A percentile compares a stretch with the other conserved stretches of the same genome.
These are phyloP conservation scores for Fusarium sublunatum DNA, from an alignment of 2,329 filamentous ascomycete genomes.

Conservation along the genomic window DNA sequence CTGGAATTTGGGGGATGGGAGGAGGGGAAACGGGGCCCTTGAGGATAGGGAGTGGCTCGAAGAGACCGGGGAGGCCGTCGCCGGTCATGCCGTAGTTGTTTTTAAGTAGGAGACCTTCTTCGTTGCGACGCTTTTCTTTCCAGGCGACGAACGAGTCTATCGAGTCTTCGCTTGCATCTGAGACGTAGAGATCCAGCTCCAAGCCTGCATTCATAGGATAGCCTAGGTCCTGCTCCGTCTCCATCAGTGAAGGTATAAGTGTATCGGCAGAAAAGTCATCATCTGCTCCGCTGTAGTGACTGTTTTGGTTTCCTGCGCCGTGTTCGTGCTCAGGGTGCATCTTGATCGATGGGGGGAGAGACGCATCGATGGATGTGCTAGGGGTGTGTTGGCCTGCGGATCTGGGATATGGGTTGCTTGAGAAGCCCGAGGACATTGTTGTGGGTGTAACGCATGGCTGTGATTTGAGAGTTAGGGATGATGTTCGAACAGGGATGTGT, in stretches of 20 bases:
- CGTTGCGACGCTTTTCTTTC: conserved; percentile 24
- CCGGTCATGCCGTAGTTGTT: conserved; percentile 42
- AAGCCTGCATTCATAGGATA: conserved; percentile 2
- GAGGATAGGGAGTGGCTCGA: conserved; percentile 34
- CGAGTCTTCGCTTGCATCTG: conserved; percentile 46
- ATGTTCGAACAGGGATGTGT: conserved; percentile 50
- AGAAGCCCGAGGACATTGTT: conserved; percentile 49
- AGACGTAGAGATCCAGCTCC: conserved; percentile 26
- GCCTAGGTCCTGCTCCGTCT: conserved; percentile 11
- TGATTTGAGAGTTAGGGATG: conserved; percentile 53
- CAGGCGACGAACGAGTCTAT: conserved; percentile 45
- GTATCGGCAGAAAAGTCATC: conserved; percentile 37
- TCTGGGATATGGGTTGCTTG: conserved; percentile 54
- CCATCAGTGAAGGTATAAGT: conserved; percentile 21
- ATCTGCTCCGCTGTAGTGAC: conserved; percentile 25
- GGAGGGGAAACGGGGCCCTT: conserved; percentile 14
- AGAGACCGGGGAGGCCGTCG: conserved; percentile 46
- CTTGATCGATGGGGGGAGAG: conserved; percentile 38
- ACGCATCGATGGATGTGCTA: conserved; percentile 58
- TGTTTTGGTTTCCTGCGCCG: conserved; percentile 1
- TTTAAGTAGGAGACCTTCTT: conserved; percentile 46
- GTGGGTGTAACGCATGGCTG: conserved; percentile 52
- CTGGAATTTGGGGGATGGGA: conserved; percentile 10
- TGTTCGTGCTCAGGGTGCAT: conserved; percentile 39
- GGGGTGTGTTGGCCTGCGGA: conserved; percentile 59